Percentiles rank a stretch among this genome's conserved stretches.
phyloP scores from a whole-genome alignment of 495 filamentous ascomycete genomes.

The Bombardia bombarda region DNA sequence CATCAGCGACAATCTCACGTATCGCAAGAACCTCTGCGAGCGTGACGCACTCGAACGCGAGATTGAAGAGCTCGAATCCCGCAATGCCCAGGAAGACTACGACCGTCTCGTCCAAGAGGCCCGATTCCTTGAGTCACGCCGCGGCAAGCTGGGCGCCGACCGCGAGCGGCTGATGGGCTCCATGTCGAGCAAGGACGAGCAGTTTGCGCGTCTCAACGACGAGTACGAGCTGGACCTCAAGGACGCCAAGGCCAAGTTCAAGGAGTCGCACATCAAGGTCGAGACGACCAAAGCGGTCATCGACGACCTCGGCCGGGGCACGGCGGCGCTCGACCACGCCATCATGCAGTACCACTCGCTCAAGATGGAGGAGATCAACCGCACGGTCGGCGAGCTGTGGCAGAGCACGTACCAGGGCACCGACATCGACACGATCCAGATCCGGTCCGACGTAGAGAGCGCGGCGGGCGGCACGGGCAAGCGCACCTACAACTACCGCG shows the following conservation, averaged over 20 bases:
- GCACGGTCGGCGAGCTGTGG: slow-evolving; percentile 92
- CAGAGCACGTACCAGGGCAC: slow-evolving; percentile 94
- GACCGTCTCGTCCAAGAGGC: slow-evolving; percentile 65
- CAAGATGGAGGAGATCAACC: slow-evolving; percentile 99
- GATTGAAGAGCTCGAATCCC: slow-evolving; percentile 66
- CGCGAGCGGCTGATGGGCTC: slow-evolving; percentile 53
- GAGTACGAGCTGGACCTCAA: slow-evolving; percentile 87
- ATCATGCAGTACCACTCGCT: slow-evolving; percentile 93
- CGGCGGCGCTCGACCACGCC: slow-evolving; percentile 76
- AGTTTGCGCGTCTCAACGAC: slow-evolving; percentile 55
- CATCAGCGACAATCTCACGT: slow-evolving; percentile 80
- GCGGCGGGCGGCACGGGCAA: slow-evolving; percentile 53
- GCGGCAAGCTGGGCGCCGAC: slow-evolving; percentile 48
- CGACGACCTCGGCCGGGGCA: slow-evolving; percentile 79
- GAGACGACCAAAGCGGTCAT: slow-evolving; percentile 89
- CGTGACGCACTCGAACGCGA: slow-evolving; percentile 58
- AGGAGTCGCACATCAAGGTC: slow-evolving; percentile 81
- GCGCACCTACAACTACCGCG: slow-evolving; percentile 91
- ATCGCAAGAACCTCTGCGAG: slow-evolving; percentile 62
- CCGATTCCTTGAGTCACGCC: slow-evolving; percentile 48
- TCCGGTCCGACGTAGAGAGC: slow-evolving; percentile 84
- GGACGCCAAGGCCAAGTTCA: slow-evolving; percentile 72
- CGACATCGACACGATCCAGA: slow-evolving; percentile 94
- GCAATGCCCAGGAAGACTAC: slow-evolving; percentile 77
- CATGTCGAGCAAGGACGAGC: slow-evolving; percentile 74